These are phyloP conservation scores for Beauveria medogensis DNA, from an alignment of 2,329 filamentous ascomycete species.

Conservation along the genomic window DNA sequence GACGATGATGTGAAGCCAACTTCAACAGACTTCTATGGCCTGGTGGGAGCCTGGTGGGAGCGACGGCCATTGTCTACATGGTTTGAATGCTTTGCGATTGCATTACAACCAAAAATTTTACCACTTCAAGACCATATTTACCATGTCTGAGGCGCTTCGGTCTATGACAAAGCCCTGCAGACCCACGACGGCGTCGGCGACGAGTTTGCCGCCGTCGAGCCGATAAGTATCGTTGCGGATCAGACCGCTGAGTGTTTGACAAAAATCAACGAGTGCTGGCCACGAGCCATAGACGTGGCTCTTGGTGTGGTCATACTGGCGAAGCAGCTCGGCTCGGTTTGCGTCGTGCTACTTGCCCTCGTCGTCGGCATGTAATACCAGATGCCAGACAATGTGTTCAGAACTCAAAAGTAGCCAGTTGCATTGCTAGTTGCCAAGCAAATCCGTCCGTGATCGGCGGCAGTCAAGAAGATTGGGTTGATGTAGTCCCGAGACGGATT, in stretches of 20 bases:
- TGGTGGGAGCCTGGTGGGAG: slow-evolving; percentile 16
- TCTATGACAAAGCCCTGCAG: slow-evolving; percentile 14
- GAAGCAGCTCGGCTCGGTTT: slow-evolving; percentile 16
- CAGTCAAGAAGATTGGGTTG: slow-evolving; percentile 14
- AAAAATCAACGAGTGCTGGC: slow-evolving; percentile 16
- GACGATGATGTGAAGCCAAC: background rate
- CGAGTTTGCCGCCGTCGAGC: slow-evolving; percentile 12
- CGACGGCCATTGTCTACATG: slow-evolving; percentile 16
- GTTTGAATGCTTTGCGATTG: slow-evolving; percentile 13
- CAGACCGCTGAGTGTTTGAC: slow-evolving; percentile 10
- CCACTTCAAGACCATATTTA: slow-evolving; percentile 16
- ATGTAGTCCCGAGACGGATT: slow-evolving; percentile 15
- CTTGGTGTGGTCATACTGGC: slow-evolving; percentile 15
- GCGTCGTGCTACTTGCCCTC: slow-evolving; percentile 14
- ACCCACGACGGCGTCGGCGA: slow-evolving; percentile 12
- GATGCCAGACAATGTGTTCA: background rate
- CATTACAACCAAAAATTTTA: slow-evolving; percentile 15
- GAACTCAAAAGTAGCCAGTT: background rate
- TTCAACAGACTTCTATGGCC: slow-evolving; percentile 9
- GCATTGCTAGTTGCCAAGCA: slow-evolving; percentile 13
- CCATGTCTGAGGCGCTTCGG: slow-evolving; percentile 13
- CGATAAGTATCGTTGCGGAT: slow-evolving; percentile 15
- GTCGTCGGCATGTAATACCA: slow-evolving; percentile 11
- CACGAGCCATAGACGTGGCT: slow-evolving; percentile 14
- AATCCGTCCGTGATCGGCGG: slow-evolving; percentile 14